Evolutionary conservation across 129 eudicot species (phyloP), one percentile per base, ranked within the genome.

Genomic region (Pulicaria dysenterica): DNA sequence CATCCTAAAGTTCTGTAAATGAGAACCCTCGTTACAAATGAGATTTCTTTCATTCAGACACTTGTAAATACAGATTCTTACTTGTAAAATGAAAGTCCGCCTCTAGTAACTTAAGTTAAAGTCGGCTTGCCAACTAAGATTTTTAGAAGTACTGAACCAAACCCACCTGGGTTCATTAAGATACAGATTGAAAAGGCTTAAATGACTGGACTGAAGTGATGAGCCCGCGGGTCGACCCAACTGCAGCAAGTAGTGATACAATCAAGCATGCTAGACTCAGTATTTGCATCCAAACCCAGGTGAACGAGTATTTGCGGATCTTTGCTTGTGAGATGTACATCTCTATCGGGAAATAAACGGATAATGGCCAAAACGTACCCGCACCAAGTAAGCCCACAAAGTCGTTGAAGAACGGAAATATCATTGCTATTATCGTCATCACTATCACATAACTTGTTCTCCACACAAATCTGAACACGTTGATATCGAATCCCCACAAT

Each of bases 301-400:
- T 73, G 63, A 54, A 70, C 3, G 97, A 91, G 37, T 43, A 75
- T 24, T 42, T 83, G 11, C 41, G 83, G 61, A 92, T 74, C 69
- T 76, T 85, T 6, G 58, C 68, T 34, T 79, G 90, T 19, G 79
- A 59, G 11, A 89, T 85, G 75, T 89, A 82, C 88, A 92, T 85
- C 72, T 83, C 91, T 7, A 89, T 69, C 0, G 97, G 96, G 79
- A 88, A 92, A 72, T 80, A 88, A 10, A 92, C 90, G 3, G 98
- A 81, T 17, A 89, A 59, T 5, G 98, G 98, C 95, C 91, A 92
- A 46, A 92, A 92, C 0, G 85, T 56, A 3, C 77, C 46, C 3
- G 96, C 88, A 1, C 98, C 95, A n/a, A 89, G 77, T 24, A 92
- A 80, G 0, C 89, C 98, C 38, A 87, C 83, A 34, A 92, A 74